Evolutionary conservation across 305 asterid genomes (phyloP).

Genomic region (Andrographis paniculata): DNA sequence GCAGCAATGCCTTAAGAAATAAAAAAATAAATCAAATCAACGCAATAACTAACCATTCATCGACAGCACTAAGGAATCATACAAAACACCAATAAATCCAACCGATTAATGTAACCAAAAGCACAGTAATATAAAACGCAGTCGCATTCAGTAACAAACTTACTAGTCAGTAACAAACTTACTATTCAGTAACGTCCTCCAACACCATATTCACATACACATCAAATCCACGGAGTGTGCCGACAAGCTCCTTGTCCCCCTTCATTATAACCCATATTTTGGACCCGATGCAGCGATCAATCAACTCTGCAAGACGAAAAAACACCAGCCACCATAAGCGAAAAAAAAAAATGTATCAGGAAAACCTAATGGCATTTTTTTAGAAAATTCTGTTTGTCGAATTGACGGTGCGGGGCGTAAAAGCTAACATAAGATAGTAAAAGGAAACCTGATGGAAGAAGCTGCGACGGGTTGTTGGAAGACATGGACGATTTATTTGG

Average conservation of each 20-base stretch:
- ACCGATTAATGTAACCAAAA: too few relatives aligned
- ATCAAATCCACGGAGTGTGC: conserved; percentile 81
- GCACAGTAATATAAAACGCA: too few relatives aligned
- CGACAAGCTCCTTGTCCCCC: conserved; percentile 86
- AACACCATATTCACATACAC: conserved; percentile 91
- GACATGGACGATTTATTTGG: conserved; percentile 22
- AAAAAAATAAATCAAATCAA: too few relatives aligned
- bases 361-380: too few relatives aligned
- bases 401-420: too few relatives aligned
- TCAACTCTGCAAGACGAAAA: conserved; percentile 49
- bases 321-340: conserved; percentile 6
- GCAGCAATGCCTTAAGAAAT: too few relatives aligned
- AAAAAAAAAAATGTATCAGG: background rate
- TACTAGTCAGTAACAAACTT: conserved; percentile 12
- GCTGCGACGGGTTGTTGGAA: conserved; percentile 60
- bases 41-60: too few relatives aligned
- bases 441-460: conserved; percentile 47
- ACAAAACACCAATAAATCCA: too few relatives aligned
- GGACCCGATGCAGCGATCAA: conserved; percentile 86
- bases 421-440: background rate
- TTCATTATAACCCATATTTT: conserved; percentile 96
- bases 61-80: too few relatives aligned
- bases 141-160: background rate
- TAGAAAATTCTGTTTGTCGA: too few relatives aligned
- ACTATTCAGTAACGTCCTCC: conserved; percentile 91